Base-by-base conservation (phyloP, 2,329 filamentous ascomycete species). In the Aspergillus sp. region DNA sequence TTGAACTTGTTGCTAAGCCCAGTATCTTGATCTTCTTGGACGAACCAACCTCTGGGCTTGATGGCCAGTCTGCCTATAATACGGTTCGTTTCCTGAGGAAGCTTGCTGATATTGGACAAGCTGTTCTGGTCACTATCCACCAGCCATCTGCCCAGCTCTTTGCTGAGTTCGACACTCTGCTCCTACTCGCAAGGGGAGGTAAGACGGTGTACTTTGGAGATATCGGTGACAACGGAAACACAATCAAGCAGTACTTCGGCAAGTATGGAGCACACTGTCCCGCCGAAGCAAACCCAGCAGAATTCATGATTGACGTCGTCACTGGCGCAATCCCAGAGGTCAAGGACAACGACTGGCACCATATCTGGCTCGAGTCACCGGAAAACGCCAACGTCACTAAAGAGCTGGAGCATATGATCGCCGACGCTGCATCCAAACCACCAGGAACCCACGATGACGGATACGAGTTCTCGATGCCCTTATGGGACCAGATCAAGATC, bases 41-140 rank as follows among this genome's bases (percentile, higher is more conserved):
- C 65, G 87, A 90, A 66, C 87, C 87, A 1, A 90, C 87, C 0
- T 86, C 83, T 53, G 87, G 87, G 55, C 80, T 90, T 0, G 87
- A 90, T 66, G 84, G 82, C 7, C 86, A 89, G 61, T 84, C 84
- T 1, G 86, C 87, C 1, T 88, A 81, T 71, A 86, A 83, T 0
- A 89, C 89, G 33, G 80, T 89, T 3, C 79, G 83, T 2, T 89
- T 90, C 73, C 69, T 90, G 47, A 83, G 84, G 69, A 89, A 89
- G 64, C 77, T 90, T 1, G 80, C 85, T 21, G 76, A 79, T 12
- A 83, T 85, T 19, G 87, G 87, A 0, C 86, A 90, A 65, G 86
- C 87, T 3, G 87, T 90, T 43, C 75, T 90, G 33, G 89, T 87
- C 64, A 90, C 87, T 0, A 89, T 90, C 50, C 87, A 90, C 65